These are phyloP conservation scores for Knufia petricola DNA, from an alignment of 2,329 filamentous ascomycete genomes.

Conservation along the genomic window DNA sequence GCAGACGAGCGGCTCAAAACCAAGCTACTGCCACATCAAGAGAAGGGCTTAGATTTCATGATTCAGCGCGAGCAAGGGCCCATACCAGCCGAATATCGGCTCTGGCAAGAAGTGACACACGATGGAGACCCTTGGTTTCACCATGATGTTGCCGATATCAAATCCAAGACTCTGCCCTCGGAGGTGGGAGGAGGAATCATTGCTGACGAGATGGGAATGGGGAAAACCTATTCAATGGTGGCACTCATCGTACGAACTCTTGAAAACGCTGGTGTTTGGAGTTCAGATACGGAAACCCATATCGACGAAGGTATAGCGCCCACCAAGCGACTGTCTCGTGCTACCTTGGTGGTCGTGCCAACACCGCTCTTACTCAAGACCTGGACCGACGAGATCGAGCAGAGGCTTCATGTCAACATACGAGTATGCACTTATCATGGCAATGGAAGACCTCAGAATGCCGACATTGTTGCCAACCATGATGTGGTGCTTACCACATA, in stretches of 20 bases:
- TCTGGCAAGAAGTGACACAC: constrained; percentile 23
- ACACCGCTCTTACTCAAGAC: constrained; percentile 35
- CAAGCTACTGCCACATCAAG: constrained; percentile 13
- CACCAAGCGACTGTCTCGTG: constrained; percentile 23
- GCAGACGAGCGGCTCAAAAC: constrained; percentile 9
- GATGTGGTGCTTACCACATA: constrained; percentile 43
- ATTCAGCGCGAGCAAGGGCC: constrained; percentile 23
- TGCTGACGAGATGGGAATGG: constrained; percentile 54
- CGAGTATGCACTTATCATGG: constrained; percentile 33
- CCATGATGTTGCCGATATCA: constrained; percentile 34
- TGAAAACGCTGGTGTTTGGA: constrained; percentile 30
- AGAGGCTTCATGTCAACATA: constrained; percentile 25
- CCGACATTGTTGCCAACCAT: constrained; percentile 24
- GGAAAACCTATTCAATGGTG: constrained; percentile 47
- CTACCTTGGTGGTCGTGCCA: constrained; percentile 39
- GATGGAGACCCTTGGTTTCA: constrained; percentile 25
- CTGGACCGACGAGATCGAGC: constrained; percentile 33
- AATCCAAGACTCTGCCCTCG: constrained; percentile 12
- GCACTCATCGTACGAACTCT: constrained; percentile 39
- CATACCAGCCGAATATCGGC: constrained; percentile 23
- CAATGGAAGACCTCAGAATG: constrained; percentile 21
- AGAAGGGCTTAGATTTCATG: constrained; percentile 17
- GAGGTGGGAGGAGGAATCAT: constrained; percentile 41
- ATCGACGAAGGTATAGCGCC: constrained; percentile 12
- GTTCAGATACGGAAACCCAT: constrained; percentile 16